Evolutionary conservation across 2,329 filamentous ascomycete species (phyloP), one percentile per base, ranked within the genome.

Genomic region (Xylaria sp.): DNA sequence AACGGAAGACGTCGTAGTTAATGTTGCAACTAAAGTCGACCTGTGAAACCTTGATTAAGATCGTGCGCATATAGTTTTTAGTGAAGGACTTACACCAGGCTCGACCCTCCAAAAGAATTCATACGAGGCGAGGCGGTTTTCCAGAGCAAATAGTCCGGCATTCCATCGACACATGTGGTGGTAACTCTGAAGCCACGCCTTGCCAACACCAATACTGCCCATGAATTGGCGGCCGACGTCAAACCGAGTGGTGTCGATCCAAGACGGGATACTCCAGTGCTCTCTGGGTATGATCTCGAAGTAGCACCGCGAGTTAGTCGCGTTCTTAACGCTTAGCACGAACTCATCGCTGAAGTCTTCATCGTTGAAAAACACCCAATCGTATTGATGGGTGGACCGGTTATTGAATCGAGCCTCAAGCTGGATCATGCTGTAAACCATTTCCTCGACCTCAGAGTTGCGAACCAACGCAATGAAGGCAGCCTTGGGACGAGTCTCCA

Each of bases 331-430:
- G 66, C 83, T 82, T 41, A 82, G 81, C 77, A 92, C 94, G 83
- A 97, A 97, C 67, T 91, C 88, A 9, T 92, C 88, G 4, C 89
- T 90, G 77, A 97, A 94, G 4, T 90, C 89, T 60, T 90, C 87
- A 74, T 93, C 89, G 79, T 94, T 96, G 85, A 96, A 93, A 81
- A 97, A 95, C 48, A 92, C 90, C 91, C 93, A 97, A 52, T 93
- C 91, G 76, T 97, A 97, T 75, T 91, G 91, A 83, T 93, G 76
- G 8, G 70, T 77, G n/a, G 60, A 91, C 71, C 93, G 93, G 76
- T 83, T 82, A 76, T 97, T 97, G 90, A 93, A 97, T 10, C 90
- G 91, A 64, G 86, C 82, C 78, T 94, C 91, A 55, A 94, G 81
- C 75, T 97, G 91, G 34, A 80, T 80, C 83, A 97, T 93, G 39